A percentile compares a stretch with the other conserved stretches of the same genome.
phyloP scores from a whole-genome alignment of 257 asterid genomes.

The Nicotiana undulata region DNA sequence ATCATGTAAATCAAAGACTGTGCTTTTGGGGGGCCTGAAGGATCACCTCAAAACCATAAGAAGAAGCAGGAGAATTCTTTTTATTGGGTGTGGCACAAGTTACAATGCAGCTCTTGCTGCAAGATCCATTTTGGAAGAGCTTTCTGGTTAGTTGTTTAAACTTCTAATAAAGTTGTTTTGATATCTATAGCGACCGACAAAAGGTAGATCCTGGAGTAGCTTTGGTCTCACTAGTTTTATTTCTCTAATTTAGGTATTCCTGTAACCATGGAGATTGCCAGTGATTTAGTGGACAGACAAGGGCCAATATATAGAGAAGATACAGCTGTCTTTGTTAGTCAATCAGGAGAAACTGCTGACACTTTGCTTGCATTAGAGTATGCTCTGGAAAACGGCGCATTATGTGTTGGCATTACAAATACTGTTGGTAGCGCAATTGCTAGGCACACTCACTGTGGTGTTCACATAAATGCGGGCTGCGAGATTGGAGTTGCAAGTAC shows the following conservation, averaged over 20 bases:
- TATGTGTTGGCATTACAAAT: conserved; percentile 96
- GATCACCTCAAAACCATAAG: conserved; percentile 92
- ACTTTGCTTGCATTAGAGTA: conserved; percentile 87
- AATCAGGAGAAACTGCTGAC: conserved; percentile 98
- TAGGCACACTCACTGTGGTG: conserved; percentile 91
- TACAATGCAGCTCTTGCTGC: conserved; percentile 97
- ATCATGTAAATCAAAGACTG: conserved; percentile 76
- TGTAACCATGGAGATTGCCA: conserved; percentile 95
- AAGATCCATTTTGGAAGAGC: conserved; percentile 90
- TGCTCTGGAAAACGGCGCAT: conserved; percentile 89
- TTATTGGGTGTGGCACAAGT: conserved; percentile 97
- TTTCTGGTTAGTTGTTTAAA: conserved; percentile 55
- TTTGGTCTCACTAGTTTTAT: neutral
- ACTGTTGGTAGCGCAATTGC: conserved; percentile 99
- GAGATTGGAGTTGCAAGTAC: conserved; percentile 99
- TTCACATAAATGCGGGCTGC: conserved; percentile 96
- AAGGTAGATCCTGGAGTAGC: neutral
- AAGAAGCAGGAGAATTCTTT: conserved; percentile 91
- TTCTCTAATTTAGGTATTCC: conserved; percentile 57
- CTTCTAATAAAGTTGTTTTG: neutral
- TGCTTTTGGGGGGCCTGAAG: conserved; percentile 91
- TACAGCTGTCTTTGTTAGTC: conserved; percentile 91
- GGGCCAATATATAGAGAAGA: conserved; percentile 97
- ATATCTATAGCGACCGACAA: neutral
- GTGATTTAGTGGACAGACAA: conserved; percentile 95